These are phyloP conservation scores for Microsporum canis DNA, from an alignment of 2,329 filamentous ascomycete species.

Conservation along the genomic window DNA sequence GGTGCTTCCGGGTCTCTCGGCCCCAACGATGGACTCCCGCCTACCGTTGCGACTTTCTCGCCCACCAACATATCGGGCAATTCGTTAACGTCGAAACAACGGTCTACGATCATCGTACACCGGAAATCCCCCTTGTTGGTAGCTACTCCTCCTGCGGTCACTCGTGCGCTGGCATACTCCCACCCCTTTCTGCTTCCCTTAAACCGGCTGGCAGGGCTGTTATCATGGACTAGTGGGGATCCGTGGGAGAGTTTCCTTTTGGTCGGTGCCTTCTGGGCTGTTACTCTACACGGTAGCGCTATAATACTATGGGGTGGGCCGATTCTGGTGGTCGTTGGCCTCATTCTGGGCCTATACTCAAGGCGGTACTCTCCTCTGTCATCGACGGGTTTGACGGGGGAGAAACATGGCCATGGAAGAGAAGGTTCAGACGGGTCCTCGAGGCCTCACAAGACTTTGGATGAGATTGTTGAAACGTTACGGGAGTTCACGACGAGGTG, in stretches of 20 bases:
- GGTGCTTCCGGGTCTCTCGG: conserved; percentile 23
- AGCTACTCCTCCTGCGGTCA: conserved; percentile 89
- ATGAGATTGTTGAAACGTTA: conserved; percentile 92
- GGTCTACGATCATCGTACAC: conserved; percentile 87
- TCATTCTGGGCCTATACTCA: conserved; percentile 89
- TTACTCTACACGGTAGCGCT: conserved; percentile 73
- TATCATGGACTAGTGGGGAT: conserved; percentile 91
- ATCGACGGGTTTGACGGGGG: conserved; percentile 64
- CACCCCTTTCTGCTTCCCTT: conserved; percentile 86
- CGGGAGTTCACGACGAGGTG: conserved; percentile 84
- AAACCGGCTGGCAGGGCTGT: conserved; percentile 69
- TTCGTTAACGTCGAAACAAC: conserved; percentile 58
- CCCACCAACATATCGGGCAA: conserved; percentile 64
- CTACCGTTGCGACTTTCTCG: conserved; percentile 77
- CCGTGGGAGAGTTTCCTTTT: conserved; percentile 95
- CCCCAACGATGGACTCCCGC: conserved; percentile 33
- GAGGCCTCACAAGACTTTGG: conserved; percentile 82
- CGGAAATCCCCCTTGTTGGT: conserved; percentile 90
- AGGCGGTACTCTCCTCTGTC: conserved; percentile 81
- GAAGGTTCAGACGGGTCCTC: conserved; percentile 51
- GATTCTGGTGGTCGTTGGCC: conserved; percentile 61
- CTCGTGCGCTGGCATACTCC: conserved; percentile 84
- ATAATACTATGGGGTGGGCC: conserved; percentile 75
- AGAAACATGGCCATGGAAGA: conserved; percentile 47
- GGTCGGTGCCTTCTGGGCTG: conserved; percentile 72